Evolutionary conservation across 2,329 filamentous ascomycete species (phyloP).

Genomic region (Calonectria pseudoturangicola): DNA sequence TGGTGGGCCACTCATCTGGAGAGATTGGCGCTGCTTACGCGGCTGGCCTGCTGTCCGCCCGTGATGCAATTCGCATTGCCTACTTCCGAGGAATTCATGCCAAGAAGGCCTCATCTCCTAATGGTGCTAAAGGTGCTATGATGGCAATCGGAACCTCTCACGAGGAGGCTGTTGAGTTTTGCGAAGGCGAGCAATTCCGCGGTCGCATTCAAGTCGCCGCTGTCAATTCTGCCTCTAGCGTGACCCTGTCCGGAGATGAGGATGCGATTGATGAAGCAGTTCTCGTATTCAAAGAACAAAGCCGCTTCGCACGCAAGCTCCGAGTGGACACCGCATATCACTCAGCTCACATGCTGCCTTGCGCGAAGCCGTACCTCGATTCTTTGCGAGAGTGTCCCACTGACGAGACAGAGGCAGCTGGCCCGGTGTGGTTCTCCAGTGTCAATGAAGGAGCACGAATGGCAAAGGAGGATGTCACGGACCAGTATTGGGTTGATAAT

Average conservation of each 20-base stretch:
- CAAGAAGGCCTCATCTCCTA: not conserved
- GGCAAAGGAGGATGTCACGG: no score
- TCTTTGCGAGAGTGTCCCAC: not conserved
- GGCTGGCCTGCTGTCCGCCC: conserved; percentile 62
- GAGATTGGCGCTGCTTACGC: conserved; percentile 72
- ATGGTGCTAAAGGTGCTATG: conserved; percentile 36
- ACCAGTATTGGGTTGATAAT: no score
- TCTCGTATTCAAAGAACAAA: conserved; percentile 38
- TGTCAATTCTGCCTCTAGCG: conserved; percentile 47
- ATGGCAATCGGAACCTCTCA: conserved; percentile 49
- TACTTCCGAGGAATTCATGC: conserved; percentile 34
- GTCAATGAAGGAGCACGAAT: no score
- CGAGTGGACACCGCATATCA: conserved; percentile 69
- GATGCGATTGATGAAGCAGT: conserved; percentile 53
- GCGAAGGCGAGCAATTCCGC: conserved; percentile 19
- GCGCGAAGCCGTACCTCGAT: conserved; percentile 40
- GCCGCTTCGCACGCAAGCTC: conserved; percentile 55
- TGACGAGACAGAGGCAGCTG: no score
- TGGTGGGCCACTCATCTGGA: conserved; percentile 69
- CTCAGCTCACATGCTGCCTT: conserved; percentile 66
- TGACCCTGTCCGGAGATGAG: conserved; percentile 57
- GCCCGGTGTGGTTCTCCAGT: no score
- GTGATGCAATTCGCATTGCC: conserved; percentile 53
- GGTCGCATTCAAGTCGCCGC: conserved; percentile 53
- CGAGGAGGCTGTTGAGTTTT: conserved; percentile 40